A percentile compares a stretch with the other conserved stretches of the same genome.
Conservation (phyloP, 495 filamentous ascomycete species). For the Aspergillus avenaceus region DNA sequence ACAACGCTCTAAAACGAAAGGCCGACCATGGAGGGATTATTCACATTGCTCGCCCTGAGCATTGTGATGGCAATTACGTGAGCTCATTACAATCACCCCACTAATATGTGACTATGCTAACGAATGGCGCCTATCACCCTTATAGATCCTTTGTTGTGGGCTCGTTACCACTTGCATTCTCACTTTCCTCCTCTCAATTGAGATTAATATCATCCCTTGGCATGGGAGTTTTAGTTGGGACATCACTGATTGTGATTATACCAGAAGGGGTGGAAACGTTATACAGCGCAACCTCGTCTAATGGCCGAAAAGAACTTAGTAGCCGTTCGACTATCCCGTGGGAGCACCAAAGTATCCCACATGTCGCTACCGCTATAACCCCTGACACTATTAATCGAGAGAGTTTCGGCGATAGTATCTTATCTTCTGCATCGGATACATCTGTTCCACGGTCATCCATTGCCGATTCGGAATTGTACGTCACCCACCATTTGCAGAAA, state of each 20-base stretch:
- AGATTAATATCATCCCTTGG: constrained; percentile 88
- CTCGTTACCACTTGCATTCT: constrained; percentile 85
- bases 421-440: constrained; percentile 14
- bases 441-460: not conserved
- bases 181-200: constrained; percentile 82
- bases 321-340: constrained; percentile 28
- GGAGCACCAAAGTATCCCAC: constrained; percentile 25
- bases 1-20: constrained; percentile 12
- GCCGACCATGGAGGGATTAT: constrained; percentile 68
- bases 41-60: constrained; percentile 80
- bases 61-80: constrained; percentile 95
- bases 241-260: constrained; percentile 93
- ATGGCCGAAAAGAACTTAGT: constrained; percentile 26
- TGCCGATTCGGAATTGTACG: not conserved
- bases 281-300: constrained; percentile 54
- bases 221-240: constrained; percentile 91
- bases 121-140: constrained; percentile 12
- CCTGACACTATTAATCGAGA: constrained; percentile 2
- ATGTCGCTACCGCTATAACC: constrained; percentile 11
- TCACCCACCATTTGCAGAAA: constrained; percentile 5
- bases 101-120: constrained; percentile 1
- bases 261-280: constrained; percentile 94
- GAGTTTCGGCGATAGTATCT: constrained; percentile 4
- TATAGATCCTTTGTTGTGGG: constrained; percentile 90
- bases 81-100: constrained; percentile 22